Evolutionary conservation across 2,329 filamentous ascomycete genomes (phyloP), one percentile per base, ranked within the genome.

Genomic region (Talaromyces sp.): DNA sequence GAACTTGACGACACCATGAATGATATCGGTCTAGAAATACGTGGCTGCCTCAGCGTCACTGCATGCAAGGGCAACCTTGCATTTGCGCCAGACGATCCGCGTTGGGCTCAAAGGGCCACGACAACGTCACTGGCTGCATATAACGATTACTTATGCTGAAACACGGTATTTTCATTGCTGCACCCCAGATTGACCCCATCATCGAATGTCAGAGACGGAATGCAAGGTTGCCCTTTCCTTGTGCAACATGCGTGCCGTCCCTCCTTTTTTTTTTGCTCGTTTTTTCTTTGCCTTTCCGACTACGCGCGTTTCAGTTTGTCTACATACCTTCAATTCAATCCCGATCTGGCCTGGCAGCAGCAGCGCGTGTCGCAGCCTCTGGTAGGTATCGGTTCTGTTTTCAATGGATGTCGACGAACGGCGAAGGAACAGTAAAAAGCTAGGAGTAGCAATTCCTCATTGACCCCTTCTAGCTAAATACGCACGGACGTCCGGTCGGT

Each of bases 401-500:
- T 35, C n/a, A 17, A 11, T 48, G 19, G 45, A 25, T 35, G 45
- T 48, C 45, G 45, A 48, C 28, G 33, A 48, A 48, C 8, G 33
- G 19, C 35, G 21, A 37, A 52, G 33, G 19, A 17, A 13, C 33
- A 13, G 19, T 37, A 15, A 39, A 52, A 52, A 52, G 48, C 48
- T 52, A 39, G 48, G 48, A 52, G 48, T 6, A 52, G 19, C 19
- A 52, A 52, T 13, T 48, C 28, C 45, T 48, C 45, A 25, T 48
- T 48, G 28, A n/a, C 37, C 25, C n/a, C 51, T 43, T 43, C 36
- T 41, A 31, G 39, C 28, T 37, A 54, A 28, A 54, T 35, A 46
- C 54, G 54, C 54, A 56, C 54, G 31, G 54, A 56, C 54, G 33
- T 28, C 39, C n/a, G 31, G 41, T 56, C 15, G 53, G 53, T n/a